These are phyloP conservation scores for Arxiozyma telluris DNA, from an alignment of 1,139 yeast genomes.

Conservation along the genomic window DNA sequence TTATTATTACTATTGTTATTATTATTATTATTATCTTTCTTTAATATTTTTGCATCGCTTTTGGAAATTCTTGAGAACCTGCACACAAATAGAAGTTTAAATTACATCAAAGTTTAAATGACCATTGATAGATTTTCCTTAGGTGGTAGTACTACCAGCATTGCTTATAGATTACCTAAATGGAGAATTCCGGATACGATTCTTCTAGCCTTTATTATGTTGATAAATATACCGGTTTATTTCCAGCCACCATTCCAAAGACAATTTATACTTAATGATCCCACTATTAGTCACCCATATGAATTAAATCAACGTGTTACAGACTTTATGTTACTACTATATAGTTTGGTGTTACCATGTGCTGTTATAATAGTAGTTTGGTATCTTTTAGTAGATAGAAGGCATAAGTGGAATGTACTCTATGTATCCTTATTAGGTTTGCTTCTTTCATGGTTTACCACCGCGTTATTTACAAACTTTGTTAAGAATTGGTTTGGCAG, in stretches of 20 bases:
- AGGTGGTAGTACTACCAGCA: constrained; percentile 30
- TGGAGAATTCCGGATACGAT: constrained; percentile 58
- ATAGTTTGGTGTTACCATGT: constrained; percentile 38
- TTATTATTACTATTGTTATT: background rate
- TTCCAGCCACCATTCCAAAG: constrained; percentile 56
- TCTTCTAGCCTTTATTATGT: constrained; percentile 36
- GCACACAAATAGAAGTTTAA: background rate
- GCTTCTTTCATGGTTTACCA: constrained; percentile 42
- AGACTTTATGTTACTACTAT: constrained; percentile 33
- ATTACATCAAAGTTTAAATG: constrained; percentile 8
- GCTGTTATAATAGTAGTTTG: constrained; percentile 32
- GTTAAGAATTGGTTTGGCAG: constrained; percentile 68
- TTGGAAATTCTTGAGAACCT: background rate
- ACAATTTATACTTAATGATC: constrained; percentile 52
- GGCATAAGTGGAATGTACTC: constrained; percentile 36
- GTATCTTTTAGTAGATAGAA: constrained; percentile 33
- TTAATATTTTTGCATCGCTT: no score
- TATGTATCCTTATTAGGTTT: constrained; percentile 49
- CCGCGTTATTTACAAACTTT: constrained; percentile 52
- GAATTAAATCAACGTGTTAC: constrained; percentile 57
- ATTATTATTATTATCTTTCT: no score
- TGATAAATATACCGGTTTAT: constrained; percentile 39
- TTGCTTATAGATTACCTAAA: constrained; percentile 23
- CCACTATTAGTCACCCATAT: constrained; percentile 62
- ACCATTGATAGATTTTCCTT: constrained; percentile 41